Percentiles rank a stretch among this genome's conserved stretches.
These are phyloP conservation scores for Neckera pumila DNA, from an alignment of 225 moss, liverwort and hornwort species.

Conservation along the genomic window DNA sequence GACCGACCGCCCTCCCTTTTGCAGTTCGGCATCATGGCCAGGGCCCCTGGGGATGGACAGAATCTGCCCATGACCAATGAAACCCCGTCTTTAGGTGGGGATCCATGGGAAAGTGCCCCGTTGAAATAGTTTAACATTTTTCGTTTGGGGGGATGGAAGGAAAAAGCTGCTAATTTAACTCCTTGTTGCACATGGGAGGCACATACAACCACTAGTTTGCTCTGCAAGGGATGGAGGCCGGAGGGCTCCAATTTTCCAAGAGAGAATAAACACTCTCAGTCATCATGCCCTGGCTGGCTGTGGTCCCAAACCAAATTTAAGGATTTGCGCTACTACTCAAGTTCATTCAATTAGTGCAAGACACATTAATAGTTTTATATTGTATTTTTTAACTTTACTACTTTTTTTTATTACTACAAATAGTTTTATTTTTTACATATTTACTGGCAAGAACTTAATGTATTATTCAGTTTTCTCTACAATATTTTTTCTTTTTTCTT, in stretches of 20 bases:
- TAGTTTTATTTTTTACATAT: no score
- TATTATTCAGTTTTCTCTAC: no score
- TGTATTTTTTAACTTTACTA: no score
- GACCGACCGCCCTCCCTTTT: not conserved
- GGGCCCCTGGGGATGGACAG: not conserved
- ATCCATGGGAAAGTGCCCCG: not conserved
- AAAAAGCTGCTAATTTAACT: not conserved
- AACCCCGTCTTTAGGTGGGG: not conserved
- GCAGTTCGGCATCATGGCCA: no score
- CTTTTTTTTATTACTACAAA: no score
- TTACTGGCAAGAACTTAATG: no score
- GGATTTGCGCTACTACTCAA: no score
- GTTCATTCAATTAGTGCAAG: no score
- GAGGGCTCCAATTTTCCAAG: not conserved
- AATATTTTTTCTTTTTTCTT: no score
- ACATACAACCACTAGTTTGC: not conserved
- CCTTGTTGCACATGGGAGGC: not conserved
- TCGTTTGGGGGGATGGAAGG: fast-evolving
- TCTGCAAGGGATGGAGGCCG: not conserved
- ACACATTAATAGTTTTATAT: no score
- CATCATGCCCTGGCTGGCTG: not conserved
- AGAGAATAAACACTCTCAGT: not conserved
- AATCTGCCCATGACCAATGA: not conserved
- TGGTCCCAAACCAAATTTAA: not conserved
- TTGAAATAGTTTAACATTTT: no score